Base-by-base conservation (phyloP, 2,329 filamentous ascomycete species). In the Scedosporium dehoogii region DNA sequence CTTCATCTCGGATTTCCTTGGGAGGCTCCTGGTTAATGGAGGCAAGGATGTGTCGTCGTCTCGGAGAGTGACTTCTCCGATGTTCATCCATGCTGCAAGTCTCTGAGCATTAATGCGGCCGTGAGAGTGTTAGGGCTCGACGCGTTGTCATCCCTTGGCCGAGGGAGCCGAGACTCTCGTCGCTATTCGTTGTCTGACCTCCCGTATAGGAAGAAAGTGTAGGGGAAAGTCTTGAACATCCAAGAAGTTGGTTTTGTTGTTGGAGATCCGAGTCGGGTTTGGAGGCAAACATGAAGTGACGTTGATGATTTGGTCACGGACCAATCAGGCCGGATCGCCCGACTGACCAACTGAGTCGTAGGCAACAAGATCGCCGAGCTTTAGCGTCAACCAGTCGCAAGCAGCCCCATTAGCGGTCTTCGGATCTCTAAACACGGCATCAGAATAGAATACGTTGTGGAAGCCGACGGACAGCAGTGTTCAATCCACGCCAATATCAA, bases 31-130 rank as follows among this genome's bases (percentile, higher is more conserved):
- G 75, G 64, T 81, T 80, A 67, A 80, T 78, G 6, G 79, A 81
- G 6, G 77, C 78, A 18, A 82, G 72, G 21, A 81, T 79, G 55
- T 77, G 78, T n/a, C 78, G 76, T 69, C 79, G 70, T 66, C 71
- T 73, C 33, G 76, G 73, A 27, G 75, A 77, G 14, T 46, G 33
- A n/a, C 58, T 58, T 16, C 48, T 6, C 9, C 7, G 6, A 33
- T 33, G 60, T 27, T 64, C 61, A 46, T 64, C 63, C 29, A 51
- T 58, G 29, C 10, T 23, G 27, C 46, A 21, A 9, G 21, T 16
- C 16, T 21, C 12, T 2, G 16, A 9, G 21, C 27, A 55, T 23
- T 16, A 16, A 7, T 16, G 14, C 5, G 14, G 44, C 6, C 9
- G 44, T 10, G 44, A 2, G 10, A 46, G 44, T 6, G 44, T 33